A percentile compares a stretch with the other conserved stretches of the same genome.
Conservation (phyloP, 495 filamentous ascomycete genomes). For the Rostrohypoxylon terebratum region DNA sequence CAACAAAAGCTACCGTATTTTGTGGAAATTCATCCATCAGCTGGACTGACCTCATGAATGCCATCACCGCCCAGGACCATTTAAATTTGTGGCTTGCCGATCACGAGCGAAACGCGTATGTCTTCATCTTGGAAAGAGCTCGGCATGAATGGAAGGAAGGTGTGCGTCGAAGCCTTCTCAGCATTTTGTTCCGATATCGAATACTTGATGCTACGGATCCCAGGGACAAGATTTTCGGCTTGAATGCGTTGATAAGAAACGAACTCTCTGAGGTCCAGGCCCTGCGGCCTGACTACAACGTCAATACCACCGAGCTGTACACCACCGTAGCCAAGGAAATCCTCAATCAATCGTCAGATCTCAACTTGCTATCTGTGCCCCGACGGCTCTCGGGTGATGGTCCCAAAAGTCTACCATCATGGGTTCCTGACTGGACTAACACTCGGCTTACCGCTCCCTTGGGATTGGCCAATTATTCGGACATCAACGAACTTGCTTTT, state of each 20-base stretch:
- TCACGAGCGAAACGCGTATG: slow-evolving; percentile 39
- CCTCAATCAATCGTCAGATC: slow-evolving; percentile 20
- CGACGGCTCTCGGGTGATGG: slow-evolving; percentile 29
- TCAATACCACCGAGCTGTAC: slow-evolving; percentile 32
- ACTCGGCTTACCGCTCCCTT: slow-evolving; percentile 40
- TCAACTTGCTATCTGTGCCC: slow-evolving; percentile 39
- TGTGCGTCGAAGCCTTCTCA: slow-evolving; percentile 28
- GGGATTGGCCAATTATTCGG: slow-evolving; percentile 37
- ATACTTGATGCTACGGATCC: slow-evolving; percentile 40
- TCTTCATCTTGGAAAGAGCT: slow-evolving; percentile 39
- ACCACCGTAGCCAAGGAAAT: slow-evolving; percentile 34
- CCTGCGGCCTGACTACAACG: slow-evolving; percentile 31
- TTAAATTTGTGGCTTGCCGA: slow-evolving; percentile 37
- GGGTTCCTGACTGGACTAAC: slow-evolving; percentile 40
- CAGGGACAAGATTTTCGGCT: slow-evolving; percentile 38
- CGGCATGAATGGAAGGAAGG: slow-evolving; percentile 30
- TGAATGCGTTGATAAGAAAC: slow-evolving; percentile 32
- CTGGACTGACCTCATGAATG: slow-evolving; percentile 37
- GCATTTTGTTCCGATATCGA: slow-evolving; percentile 37
- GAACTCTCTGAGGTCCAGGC: slow-evolving; percentile 17
- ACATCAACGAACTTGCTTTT: slow-evolving; percentile 38
- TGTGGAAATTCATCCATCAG: slow-evolving; percentile 34
- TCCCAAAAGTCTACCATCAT: slow-evolving; percentile 31
- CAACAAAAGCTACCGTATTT: slow-evolving; percentile 29
- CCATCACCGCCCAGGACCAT: slow-evolving; percentile 38